These are phyloP conservation scores for Lachnellula suecica DNA, from an alignment of 2,329 filamentous ascomycete genomes.

Conservation along the genomic window DNA sequence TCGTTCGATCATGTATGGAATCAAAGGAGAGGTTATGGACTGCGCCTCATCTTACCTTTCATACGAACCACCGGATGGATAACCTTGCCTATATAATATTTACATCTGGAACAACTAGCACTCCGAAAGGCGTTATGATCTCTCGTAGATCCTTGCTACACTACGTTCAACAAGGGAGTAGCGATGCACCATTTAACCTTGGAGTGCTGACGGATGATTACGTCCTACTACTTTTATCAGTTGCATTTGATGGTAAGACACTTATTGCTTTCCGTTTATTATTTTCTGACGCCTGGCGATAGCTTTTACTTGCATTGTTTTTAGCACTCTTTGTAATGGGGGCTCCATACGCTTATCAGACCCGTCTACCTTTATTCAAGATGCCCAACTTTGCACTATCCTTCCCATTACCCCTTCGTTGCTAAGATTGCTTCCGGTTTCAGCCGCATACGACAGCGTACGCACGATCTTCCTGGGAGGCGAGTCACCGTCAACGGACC, in stretches of 20 bases:
- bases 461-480: conserved; percentile 15
- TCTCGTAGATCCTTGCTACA: not conserved
- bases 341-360: not conserved
- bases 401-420: not conserved
- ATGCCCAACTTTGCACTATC: not conserved
- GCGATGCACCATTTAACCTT: too few relatives aligned
- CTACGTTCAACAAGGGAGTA: not conserved
- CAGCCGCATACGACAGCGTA: conserved; percentile 2
- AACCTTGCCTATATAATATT: conserved; percentile 17
- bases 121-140: conserved; percentile 22
- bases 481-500: conserved; percentile 7
- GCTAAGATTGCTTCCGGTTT: conserved; percentile 5
- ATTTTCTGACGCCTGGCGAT: not conserved
- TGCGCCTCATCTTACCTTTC: too few relatives aligned
- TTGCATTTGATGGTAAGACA: conserved; percentile 30
- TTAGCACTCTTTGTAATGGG: conserved; percentile 23
- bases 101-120: conserved; percentile 20
- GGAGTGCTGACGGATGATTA: not conserved
- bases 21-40: too few relatives aligned
- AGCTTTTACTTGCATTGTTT: conserved; percentile 13
- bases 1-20: too few relatives aligned
- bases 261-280: conserved; percentile 8
- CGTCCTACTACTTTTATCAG: conserved; percentile 24
- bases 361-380: not conserved
- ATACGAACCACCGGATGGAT: too few relatives aligned